Evolutionary conservation across 148 eudicot genomes (phyloP), one percentile per base, ranked within the genome.

Genomic region (Linanthus parryae): DNA sequence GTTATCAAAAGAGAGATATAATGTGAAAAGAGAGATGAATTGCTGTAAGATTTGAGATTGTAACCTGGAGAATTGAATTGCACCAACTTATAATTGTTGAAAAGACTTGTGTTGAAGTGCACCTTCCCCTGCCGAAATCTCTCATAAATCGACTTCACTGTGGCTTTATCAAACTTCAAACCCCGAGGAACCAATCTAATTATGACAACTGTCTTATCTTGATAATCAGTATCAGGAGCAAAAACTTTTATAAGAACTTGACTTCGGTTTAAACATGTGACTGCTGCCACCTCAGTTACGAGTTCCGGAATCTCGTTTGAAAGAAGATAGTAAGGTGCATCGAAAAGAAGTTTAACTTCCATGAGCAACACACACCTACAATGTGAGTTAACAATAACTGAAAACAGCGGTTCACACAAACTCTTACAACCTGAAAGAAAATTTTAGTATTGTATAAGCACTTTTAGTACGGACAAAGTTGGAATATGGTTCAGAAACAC

Each of bases 311-410:
- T 81, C 54, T 71, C 79, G 5, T 83, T 73, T 61, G 84, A 94
- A 51, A 94, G 66, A 62, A 73, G 78, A 73, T 73, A 78, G 20
- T 80, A 77, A 36, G 88, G 73, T 27, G 77, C 71, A 64, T 72
- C 73, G 54, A 94, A 70, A 46, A 78, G 63, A 68, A 94, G 81
- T 71, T 74, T 75, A 58, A 94, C 70, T 80, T 69, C 84, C 91
- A 94, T 84, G 7, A 95, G 96, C 25, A 82, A 45, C 27, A 94
- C 95, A 76, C 99, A 94, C 40, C 84, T 84, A 54, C 99, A 94
- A 31, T 90, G 90, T 43, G 96, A 73, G 50, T 76, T 78, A 70
- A 75, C 39, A 35, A 87, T 84, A 53, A 76, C 73, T 33, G 84
- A 34, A 48, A 95, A 48, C 77, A 70, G 16, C 96, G 99, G 56